phyloP scores from a whole-genome alignment of 2,329 filamentous ascomycete genomes.

The Trichophaea hybrida region DNA sequence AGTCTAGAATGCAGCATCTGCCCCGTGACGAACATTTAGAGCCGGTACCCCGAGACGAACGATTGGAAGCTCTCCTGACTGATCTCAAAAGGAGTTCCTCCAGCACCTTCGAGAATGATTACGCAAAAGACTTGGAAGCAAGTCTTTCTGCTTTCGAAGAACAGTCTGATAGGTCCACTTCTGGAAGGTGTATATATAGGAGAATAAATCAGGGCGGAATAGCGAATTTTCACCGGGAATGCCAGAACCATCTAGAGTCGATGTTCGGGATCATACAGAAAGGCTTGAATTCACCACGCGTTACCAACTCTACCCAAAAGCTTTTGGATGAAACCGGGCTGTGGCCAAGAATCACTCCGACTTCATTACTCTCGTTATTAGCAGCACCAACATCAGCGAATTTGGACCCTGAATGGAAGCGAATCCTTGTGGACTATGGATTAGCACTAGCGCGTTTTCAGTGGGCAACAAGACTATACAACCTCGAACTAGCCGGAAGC shows the following conservation, averaged over 20 bases:
- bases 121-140: not conserved
- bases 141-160: not conserved
- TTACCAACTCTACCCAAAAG: not conserved
- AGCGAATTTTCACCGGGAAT: no score
- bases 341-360: conserved; percentile 30
- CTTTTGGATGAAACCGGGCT: conserved; percentile 14
- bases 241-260: no score
- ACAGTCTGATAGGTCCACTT: no score
- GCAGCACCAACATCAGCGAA: conserved; percentile 10
- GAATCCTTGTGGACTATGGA: conserved; percentile 33
- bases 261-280: no score
- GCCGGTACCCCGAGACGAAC: not conserved
- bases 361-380: conserved; percentile 29
- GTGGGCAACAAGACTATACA: conserved; percentile 33
- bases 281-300: not conserved
- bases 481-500: conserved; percentile 24
- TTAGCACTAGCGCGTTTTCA: conserved; percentile 34
- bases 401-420: conserved; percentile 25
- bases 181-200: no score
- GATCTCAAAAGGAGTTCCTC: not conserved
- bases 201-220: no score
- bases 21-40: no score
- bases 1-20: no score
- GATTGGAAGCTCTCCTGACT: not conserved
- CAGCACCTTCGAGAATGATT: conserved; percentile 1